Evolutionary conservation across 768 basidiomycete genomes (phyloP), one percentile per base, ranked within the genome.

Genomic region (Serendipita sp.): DNA sequence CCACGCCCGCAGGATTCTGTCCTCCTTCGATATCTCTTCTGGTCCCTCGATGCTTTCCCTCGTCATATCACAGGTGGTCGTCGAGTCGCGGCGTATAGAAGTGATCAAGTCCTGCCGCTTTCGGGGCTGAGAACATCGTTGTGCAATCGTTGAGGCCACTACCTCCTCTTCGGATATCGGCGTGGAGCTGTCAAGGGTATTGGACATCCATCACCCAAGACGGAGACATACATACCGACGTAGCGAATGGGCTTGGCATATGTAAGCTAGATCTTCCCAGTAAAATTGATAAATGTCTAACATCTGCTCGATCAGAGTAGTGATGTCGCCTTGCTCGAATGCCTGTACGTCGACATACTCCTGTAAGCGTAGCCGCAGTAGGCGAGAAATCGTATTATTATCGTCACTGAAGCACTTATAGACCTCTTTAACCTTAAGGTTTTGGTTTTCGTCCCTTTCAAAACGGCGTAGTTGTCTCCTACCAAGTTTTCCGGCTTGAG

Each of bases 121-220:
- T 32, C 48, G n/a, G 8, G 77, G 78, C 67, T 89, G 82, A 0
- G 80, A 74, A 69, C 85, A 88, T 66, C 83, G 83, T 1, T 83
- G 85, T 51, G 89, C 73, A 65, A 91, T 91, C 0, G 85, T 83
- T 18, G 88, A 88, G 35, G 84, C 73, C 1, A 89, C 84, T 28
- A 89, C 78, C 69, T 91, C 89, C 60, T 85, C 84, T 70, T 91
- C 89, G 3, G 77, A 72, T 38, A 91, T 80, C 82, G 0, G 83
- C 78, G 7, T 76, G 73, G 63, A 80, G 78, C 7, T 75, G 73
- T 85, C 81, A 8, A 90, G 73, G 0, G 84, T 81, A 70, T 88
- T 87, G 1, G 48, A n/a, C 18, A 13, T 13, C 30, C 1, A 8
- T 32, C 30, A 51, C n/a, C 7, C 48, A 51, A 51, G 30, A 18